Base-by-base conservation (phyloP, 768 basidiomycete species). In the Boletus vinaceobasis region DNA sequence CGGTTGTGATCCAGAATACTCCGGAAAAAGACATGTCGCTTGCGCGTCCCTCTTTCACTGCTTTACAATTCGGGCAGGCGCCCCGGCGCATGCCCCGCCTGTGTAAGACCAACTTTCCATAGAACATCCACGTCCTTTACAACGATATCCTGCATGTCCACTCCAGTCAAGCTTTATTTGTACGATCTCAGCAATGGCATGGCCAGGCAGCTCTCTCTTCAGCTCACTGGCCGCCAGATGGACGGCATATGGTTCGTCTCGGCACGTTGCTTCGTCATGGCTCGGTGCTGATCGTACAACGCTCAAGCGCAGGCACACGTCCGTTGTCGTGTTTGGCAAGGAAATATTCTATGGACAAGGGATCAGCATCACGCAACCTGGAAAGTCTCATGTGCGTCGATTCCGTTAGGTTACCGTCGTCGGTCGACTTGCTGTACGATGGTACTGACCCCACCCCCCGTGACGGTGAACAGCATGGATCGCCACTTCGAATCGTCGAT, bases 301-400 rank as follows among this genome's bases (percentile, higher is more conserved):
- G 37, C 38, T 51, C 39, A 61, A 58, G 51, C 56, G 46, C 60
- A 90, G 93, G 93, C 95, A 98, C 71, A 96, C 95, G 0, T 93
- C 91, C 15, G 80, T 98, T 21, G 93, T 97, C 43, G 85, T 87
- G 4, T 97, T 84, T 69, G 85, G 84, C 2, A 85, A 86, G 63
- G 95, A 98, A 66, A 74, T 91, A 29, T 96, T 90, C 64, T 98
- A 93, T 69, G 94, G 95, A 3, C 90, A 85, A 61, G 95, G 95
- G 2, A 93, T 98, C 53, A 72, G 65, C 45, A 80, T 80, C 23
- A 84, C 87, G 0, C 60, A 63, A 1, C 94, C 95, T 0, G 93
- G 94, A 14, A 77, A 75, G 60, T 93, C 94, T 3, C 92, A 93
- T 74, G 90, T 90, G 68, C 56, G 88, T 75, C 21, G 19, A 27